These are phyloP conservation scores for Metschnikowia sp. DNA, from an alignment of 805 yeast genomes.

Conservation along the genomic window DNA sequence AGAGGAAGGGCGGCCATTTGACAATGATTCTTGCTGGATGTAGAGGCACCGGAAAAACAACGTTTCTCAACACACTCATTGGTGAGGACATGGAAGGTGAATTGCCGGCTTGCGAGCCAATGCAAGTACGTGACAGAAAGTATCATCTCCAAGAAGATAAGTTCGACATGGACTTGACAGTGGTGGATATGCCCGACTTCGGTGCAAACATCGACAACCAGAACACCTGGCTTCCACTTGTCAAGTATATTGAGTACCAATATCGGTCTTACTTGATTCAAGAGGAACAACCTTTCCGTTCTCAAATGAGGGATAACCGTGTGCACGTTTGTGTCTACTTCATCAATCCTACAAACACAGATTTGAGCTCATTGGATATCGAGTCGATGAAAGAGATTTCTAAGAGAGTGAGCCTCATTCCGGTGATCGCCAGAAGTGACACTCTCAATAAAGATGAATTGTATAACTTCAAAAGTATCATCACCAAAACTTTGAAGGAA, in stretches of 20 bases:
- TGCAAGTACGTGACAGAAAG: constrained; percentile 16
- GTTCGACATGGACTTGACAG: constrained; percentile 56
- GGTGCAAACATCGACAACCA: constrained; percentile 63
- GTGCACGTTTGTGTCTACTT: constrained; percentile 87
- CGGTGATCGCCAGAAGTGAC: constrained; percentile 80
- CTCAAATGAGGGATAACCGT: constrained; percentile 50
- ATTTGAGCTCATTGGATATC: constrained; percentile 62
- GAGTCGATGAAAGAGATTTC: constrained; percentile 69
- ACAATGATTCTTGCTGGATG: constrained; percentile 39
- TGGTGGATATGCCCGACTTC: constrained; percentile 73
- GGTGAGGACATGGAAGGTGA: constrained; percentile 16
- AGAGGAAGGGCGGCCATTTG: constrained; percentile 31
- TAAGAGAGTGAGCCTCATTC: constrained; percentile 73
- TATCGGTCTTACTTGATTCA: constrained; percentile 63
- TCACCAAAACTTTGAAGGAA: constrained; percentile 47
- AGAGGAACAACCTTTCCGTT: constrained; percentile 49
- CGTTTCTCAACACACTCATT: constrained; percentile 25
- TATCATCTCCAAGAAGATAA: constrained; percentile 58
- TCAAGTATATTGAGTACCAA: constrained; percentile 76
- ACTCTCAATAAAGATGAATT: constrained; percentile 60
- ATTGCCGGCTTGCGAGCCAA: constrained; percentile 6
- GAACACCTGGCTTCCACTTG: constrained; percentile 41
- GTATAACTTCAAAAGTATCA: constrained; percentile 47
- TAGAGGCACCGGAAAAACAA: constrained; percentile 25
- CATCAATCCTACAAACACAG: constrained; percentile 58